Evolutionary conservation across 2,329 filamentous ascomycete genomes (phyloP), one percentile per base, ranked within the genome.

Genomic region (Aspergillus clavatus): DNA sequence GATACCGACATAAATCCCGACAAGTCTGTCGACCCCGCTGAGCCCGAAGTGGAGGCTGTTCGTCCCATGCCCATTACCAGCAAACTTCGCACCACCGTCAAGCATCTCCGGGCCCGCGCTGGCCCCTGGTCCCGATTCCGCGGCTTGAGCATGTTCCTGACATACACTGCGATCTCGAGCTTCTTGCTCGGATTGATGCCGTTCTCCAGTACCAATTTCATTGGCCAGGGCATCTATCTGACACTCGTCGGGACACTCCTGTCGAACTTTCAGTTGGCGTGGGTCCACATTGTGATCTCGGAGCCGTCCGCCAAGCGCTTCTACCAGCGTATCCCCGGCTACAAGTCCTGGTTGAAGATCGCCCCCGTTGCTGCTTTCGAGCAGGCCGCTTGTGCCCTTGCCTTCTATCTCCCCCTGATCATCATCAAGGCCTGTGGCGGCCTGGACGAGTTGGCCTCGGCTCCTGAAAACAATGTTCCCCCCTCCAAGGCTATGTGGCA

Each of bases 241-340:
- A 74, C 84, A 40, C 46, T 85, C 33, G 74, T 80, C 21, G 75
- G 79, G 41, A 66, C 91, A 18, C 66, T 78, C 16, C 72, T 87
- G 24, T 79, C 84, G 28, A 85, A 85, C 59, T 67, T 91, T 47
- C 79, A 81, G 63, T 79, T 90, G 55, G 78, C 81, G 42, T 95
- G 89, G 89, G 87, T 89, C 3, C 89, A 95, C 66, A 83, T 87
- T 58, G 81, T 95, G 63, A 89, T 96, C 61, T 83, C 87, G 2
- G 75, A 81, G 42, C 81, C 82, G 4, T 83, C 79, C 45, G 61
- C 73, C 38, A 78, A 79, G 63, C 72, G 71, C 55, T 89, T 84
- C 74, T 86, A 78, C 69, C 72, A 77, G 59, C 85, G 88, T 46
- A 77, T 95, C 41, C 83, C 86, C 12, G 70, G 81, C 37, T 80